phyloP scores from a whole-genome alignment of 2,329 filamentous ascomycete species.

The Alternaria hordeiaustralica region DNA sequence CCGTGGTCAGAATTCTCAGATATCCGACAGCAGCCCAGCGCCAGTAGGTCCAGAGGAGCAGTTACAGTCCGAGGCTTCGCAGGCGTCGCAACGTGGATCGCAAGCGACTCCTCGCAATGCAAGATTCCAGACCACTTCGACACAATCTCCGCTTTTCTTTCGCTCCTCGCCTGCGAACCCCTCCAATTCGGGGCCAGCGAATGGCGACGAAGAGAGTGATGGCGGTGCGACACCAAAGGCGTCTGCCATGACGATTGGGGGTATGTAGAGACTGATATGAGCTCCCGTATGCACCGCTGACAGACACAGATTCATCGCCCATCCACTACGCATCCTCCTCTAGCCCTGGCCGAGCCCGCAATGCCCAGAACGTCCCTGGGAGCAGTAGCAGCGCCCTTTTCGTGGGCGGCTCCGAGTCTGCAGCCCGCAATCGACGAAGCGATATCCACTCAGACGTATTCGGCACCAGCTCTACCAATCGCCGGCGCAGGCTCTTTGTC shows the following conservation, averaged over 20 bases:
- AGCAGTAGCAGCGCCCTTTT: constrained; percentile 90
- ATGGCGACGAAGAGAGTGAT: constrained; percentile 57
- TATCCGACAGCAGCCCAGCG: constrained; percentile 58
- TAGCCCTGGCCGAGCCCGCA: constrained; percentile 71
- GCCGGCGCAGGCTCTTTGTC: constrained; percentile 66
- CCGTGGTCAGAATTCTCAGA: constrained; percentile 62
- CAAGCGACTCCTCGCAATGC: constrained; percentile 56
- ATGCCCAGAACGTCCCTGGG: constrained; percentile 70
- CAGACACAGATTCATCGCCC: constrained; percentile 79
- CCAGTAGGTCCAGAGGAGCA: constrained; percentile 52
- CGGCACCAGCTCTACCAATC: constrained; percentile 52
- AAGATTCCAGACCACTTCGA: constrained; percentile 51
- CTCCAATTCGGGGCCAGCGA: constrained; percentile 48
- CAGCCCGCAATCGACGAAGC: constrained; percentile 72
- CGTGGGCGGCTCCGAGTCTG: constrained; percentile 67
- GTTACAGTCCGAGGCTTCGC: constrained; percentile 51
- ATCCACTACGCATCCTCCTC: constrained; percentile 91
- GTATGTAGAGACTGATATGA: constrained; percentile 52
- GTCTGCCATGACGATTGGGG: constrained; percentile 65
- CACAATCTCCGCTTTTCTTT: constrained; percentile 80
- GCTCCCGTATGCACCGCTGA: constrained; percentile 15
- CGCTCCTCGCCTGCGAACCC: constrained; percentile 64
- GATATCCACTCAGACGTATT: constrained; percentile 83
- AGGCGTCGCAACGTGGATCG: constrained; percentile 47
- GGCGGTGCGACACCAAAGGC: constrained; percentile 76